Conservation (phyloP, 140 eudicot genomes). For the Ambrosia hybrid region DNA sequence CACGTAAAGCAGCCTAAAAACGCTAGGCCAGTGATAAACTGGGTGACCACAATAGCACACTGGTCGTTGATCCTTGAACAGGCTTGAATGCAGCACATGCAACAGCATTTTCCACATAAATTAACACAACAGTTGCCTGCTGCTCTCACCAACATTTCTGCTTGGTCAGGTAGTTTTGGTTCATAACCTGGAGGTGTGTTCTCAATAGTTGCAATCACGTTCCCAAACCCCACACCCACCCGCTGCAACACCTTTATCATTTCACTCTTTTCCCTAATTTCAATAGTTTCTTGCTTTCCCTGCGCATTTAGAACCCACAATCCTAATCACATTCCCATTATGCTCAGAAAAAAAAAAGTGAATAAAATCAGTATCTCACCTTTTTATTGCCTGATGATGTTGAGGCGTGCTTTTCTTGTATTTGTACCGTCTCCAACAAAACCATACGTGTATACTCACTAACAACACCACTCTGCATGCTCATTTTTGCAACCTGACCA, state of each 20-base stretch:
- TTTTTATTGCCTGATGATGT: constrained; percentile 31
- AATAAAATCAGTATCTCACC: constrained; percentile 23
- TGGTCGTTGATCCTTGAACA: constrained; percentile 68
- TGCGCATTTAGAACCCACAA: constrained; percentile 19
- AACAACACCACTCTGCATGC: constrained; percentile 52
- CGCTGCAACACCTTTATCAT: constrained; percentile 38
- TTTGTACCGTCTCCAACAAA: constrained; percentile 53
- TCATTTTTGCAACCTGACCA: constrained; percentile 69
- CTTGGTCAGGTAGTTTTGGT: constrained; percentile 60
- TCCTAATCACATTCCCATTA: neutral
- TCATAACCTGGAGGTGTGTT: constrained; percentile 73
- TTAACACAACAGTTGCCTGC: constrained; percentile 77
- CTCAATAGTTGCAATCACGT: constrained; percentile 69
- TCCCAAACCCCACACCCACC: constrained; percentile 73
- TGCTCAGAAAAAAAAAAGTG: neutral
- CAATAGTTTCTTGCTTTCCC: constrained; percentile 35
- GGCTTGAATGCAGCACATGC: constrained; percentile 68
- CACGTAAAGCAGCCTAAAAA: constrained; percentile 73
- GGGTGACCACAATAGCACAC: constrained; percentile 65
- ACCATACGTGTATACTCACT: constrained; percentile 80
- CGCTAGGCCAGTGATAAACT: constrained; percentile 56
- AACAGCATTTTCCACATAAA: constrained; percentile 66
- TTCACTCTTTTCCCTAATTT: constrained; percentile 22
- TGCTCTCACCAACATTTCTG: constrained; percentile 70
- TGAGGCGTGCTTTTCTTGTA: constrained; percentile 31